phyloP scores from a whole-genome alignment of 345 rosid species.

The Lepidium didymum region DNA sequence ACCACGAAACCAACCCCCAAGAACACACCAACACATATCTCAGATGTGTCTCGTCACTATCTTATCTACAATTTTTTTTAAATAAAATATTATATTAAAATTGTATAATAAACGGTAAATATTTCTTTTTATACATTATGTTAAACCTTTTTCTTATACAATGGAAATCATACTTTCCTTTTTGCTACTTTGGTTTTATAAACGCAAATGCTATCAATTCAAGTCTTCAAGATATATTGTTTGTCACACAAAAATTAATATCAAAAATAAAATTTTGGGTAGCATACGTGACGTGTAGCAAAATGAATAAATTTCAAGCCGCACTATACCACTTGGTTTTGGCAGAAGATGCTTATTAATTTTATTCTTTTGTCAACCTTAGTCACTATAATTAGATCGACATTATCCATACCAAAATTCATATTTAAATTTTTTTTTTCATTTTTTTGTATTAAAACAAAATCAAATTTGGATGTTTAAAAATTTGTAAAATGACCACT shows the following conservation, averaged over 20 bases:
- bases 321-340: slow-evolving; percentile 2
- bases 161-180: background rate
- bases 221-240: background rate
- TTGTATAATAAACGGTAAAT: background rate
- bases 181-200: slow-evolving; percentile 5
- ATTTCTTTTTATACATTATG: background rate
- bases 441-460: too few relatives aligned
- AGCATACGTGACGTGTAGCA: background rate
- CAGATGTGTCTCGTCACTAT: slow-evolving; percentile 6
- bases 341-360: background rate
- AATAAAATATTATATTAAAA: background rate
- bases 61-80: slow-evolving; percentile 9
- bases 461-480: too few relatives aligned
- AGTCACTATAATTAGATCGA: too few relatives aligned
- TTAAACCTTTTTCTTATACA: background rate
- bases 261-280: background rate
- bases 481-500: too few relatives aligned
- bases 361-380: too few relatives aligned
- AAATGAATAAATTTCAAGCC: slow-evolving; percentile 4
- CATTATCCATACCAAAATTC: too few relatives aligned
- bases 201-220: background rate
- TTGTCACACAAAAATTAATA: background rate
- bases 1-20: slow-evolving; percentile 19
- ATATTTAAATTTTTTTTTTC: too few relatives aligned
- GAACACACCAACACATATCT: slow-evolving; percentile 8